Conservation (phyloP, 441 rosid genomes). For the Pelargonium fulgidum region DNA sequence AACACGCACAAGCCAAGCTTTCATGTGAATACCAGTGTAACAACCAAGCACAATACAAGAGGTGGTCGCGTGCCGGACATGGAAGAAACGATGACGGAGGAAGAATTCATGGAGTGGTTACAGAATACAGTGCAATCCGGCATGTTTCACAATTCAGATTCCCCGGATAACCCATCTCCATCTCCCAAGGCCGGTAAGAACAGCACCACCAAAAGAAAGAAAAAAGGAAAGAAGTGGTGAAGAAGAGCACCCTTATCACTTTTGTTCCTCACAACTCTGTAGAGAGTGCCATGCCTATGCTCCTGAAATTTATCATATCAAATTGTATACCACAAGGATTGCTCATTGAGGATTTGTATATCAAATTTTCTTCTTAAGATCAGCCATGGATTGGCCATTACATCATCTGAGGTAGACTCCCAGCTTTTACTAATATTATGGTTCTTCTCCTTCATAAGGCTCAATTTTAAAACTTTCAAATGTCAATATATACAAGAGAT, state of each 20-base stretch:
- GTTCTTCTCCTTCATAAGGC: too few species aligned
- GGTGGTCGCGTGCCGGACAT: constrained; percentile 49
- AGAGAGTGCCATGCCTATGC: neutral
- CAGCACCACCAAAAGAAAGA: constrained; percentile 59
- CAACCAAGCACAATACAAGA: constrained; percentile 44
- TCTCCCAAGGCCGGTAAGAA: constrained; percentile 30
- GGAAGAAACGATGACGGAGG: constrained; percentile 87
- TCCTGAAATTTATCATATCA: too few species aligned
- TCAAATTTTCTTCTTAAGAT: too few species aligned
- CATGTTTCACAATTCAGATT: constrained; percentile 43
- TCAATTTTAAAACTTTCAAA: too few species aligned
- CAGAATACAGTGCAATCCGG: constrained; percentile 81
- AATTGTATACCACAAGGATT: too few species aligned
- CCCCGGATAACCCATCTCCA: constrained; percentile 39
- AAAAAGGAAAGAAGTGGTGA: constrained; percentile 71
- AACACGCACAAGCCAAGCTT: constrained; percentile 93
- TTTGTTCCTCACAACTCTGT: neutral
- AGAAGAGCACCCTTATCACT: constrained; percentile 14
- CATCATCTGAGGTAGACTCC: too few species aligned
- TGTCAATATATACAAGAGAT: too few species aligned
- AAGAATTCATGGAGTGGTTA: constrained; percentile 79
- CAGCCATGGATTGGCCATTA: too few species aligned
- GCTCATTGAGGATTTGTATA: too few species aligned
- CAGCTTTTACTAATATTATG: too few species aligned
- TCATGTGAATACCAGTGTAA: constrained; percentile 74